These are phyloP conservation scores for Vitis hybrid DNA, from an alignment of 177 flowering plant species.

Conservation along the genomic window DNA sequence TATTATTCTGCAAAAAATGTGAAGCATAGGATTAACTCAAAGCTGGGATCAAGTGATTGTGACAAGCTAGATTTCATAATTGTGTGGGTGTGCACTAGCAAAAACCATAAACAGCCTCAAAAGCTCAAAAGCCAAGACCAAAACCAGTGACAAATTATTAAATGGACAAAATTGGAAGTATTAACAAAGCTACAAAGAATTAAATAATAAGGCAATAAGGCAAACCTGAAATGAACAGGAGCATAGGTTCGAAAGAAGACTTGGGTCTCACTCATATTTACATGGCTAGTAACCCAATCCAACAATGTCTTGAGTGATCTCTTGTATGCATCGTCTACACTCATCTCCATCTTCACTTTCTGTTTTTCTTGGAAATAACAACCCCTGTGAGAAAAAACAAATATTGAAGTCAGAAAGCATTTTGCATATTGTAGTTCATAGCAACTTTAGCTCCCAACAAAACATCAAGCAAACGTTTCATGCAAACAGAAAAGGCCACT, in stretches of 20 bases:
- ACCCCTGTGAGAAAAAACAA: constrained; percentile 28
- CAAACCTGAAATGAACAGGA: constrained; percentile 90
- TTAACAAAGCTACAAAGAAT: not conserved
- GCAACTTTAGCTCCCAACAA: not conserved
- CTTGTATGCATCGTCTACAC: constrained; percentile 53
- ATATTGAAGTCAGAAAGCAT: not conserved
- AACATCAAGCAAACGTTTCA: not conserved
- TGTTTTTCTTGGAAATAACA: constrained; percentile 46
- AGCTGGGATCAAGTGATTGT: not conserved
- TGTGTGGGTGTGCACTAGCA: not conserved
- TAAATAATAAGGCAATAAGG: not conserved
- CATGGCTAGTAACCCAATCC: constrained; percentile 54
- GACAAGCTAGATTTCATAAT: not conserved
- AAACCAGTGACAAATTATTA: too few relatives aligned
- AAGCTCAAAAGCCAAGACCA: not conserved
- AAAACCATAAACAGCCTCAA: not conserved
- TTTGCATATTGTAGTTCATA: not conserved
- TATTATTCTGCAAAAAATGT: not conserved
- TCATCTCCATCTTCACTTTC: constrained; percentile 66
- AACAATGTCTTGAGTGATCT: constrained; percentile 63
- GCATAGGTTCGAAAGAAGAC: constrained; percentile 75
- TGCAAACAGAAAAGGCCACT: not conserved
- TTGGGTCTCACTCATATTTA: constrained; percentile 60
- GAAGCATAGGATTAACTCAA: not conserved
- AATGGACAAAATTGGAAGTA: not conserved